Percentiles rank a stretch among this genome's conserved stretches.
These are phyloP conservation scores for Schizochytrium sp. DNA, from an alignment of 108 stramenopile genomes.

Conservation along the genomic window DNA sequence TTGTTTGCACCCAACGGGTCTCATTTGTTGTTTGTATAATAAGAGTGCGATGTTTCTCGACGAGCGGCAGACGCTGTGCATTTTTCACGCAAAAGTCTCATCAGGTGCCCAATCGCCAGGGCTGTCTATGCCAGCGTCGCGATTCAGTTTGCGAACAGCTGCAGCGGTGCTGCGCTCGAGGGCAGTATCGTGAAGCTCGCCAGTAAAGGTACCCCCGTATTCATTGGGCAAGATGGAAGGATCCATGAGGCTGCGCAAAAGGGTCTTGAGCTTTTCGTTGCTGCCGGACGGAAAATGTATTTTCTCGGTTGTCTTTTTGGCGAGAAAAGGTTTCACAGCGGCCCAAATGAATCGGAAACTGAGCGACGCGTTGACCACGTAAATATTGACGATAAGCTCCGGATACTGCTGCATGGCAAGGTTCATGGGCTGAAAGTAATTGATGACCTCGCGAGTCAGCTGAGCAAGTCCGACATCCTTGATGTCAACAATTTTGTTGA, in stretches of 20 bases:
- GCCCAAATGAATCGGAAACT: not conserved
- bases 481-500: not conserved
- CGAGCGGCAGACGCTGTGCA: too few species aligned
- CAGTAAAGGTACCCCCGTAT: not conserved
- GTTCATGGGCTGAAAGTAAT: slow-evolving; percentile 11
- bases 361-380: not conserved
- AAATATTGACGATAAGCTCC: not conserved
- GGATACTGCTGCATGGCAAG: slow-evolving; percentile 4
- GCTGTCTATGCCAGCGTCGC: not conserved
- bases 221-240: not conserved
- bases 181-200: not conserved
- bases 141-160: not conserved
- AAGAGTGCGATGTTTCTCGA: too few species aligned
- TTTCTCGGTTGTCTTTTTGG: not conserved
- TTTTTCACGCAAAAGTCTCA: not conserved
- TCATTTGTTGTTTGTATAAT: too few species aligned
- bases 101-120: not conserved
- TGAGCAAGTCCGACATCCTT: not conserved
- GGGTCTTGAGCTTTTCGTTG: not conserved
- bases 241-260: not conserved
- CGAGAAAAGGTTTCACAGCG: not conserved
- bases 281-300: not conserved
- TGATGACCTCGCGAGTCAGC: not conserved
- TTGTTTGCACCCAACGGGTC: too few species aligned
- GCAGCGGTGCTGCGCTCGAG: not conserved